phyloP scores from a whole-genome alignment of 495 filamentous ascomycete species.

The Aspergillus bridgeri region DNA sequence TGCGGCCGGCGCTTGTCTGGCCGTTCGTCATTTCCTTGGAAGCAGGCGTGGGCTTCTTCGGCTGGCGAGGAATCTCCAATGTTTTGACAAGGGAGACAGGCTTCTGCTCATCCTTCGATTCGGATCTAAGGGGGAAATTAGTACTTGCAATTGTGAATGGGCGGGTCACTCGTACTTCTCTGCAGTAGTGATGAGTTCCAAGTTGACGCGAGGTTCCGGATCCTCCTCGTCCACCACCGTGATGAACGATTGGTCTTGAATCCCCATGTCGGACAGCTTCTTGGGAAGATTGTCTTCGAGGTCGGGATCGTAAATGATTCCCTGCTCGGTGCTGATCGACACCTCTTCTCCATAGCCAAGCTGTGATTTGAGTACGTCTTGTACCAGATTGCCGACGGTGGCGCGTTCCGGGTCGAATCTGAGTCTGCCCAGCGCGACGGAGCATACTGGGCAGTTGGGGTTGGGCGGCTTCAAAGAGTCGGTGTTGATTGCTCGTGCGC shows the following conservation, averaged over 20 bases:
- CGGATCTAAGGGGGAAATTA: slow-evolving; percentile 23
- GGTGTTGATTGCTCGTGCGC: slow-evolving; percentile 67
- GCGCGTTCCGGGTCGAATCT: slow-evolving; percentile 68
- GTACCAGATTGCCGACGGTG: slow-evolving; percentile 78
- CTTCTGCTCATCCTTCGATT: slow-evolving; percentile 36
- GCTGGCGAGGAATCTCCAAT: slow-evolving; percentile 52
- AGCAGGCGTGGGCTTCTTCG: slow-evolving; percentile 26
- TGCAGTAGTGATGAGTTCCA: slow-evolving; percentile 59
- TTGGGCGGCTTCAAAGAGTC: slow-evolving; percentile 75
- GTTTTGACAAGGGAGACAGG: slow-evolving; percentile 41
- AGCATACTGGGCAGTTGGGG: slow-evolving; percentile 76
- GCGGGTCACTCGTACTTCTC: slow-evolving; percentile 45
- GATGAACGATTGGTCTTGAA: slow-evolving; percentile 68
- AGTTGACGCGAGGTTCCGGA: slow-evolving; percentile 74
- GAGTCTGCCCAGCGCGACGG: slow-evolving; percentile 62
- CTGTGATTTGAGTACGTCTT: slow-evolving; percentile 62
- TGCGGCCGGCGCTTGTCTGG: slow-evolving; percentile 32
- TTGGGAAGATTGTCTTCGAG: slow-evolving; percentile 81
- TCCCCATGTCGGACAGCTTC: slow-evolving; percentile 73
- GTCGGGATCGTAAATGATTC: slow-evolving; percentile 81
- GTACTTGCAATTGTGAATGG: too few relatives aligned
- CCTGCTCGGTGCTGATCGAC: slow-evolving; percentile 66
- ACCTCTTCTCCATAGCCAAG: slow-evolving; percentile 85
- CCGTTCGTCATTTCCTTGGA: slow-evolving; percentile 24
- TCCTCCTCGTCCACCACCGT: slow-evolving; percentile 85